Evolutionary conservation across 139 green algal species (phyloP).

Genomic region (Asterochloris erici): DNA sequence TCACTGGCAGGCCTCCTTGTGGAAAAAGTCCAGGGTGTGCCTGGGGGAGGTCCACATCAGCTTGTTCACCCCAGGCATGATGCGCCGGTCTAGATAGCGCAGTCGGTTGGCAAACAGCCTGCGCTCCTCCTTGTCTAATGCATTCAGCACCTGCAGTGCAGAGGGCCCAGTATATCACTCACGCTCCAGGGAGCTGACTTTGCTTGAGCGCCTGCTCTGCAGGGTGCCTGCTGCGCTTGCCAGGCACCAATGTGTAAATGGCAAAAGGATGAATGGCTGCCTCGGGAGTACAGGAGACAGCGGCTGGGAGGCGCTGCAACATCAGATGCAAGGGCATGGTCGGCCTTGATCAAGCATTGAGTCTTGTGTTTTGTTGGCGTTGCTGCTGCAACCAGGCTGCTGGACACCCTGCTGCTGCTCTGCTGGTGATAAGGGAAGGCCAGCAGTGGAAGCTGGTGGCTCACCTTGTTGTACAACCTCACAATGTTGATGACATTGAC

Average conservation of each 20-base stretch:
- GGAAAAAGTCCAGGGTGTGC: slow-evolving; percentile 75
- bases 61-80: slow-evolving; percentile 80
- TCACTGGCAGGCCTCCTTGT: slow-evolving; percentile 51
- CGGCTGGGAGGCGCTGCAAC: too few relatives aligned
- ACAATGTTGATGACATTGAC: slow-evolving; percentile 48
- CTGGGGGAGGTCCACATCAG: slow-evolving; percentile 69
- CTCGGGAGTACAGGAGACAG: too few relatives aligned
- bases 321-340: too few relatives aligned
- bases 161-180: too few relatives aligned
- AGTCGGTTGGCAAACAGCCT: slow-evolving; percentile 82
- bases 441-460: not conserved
- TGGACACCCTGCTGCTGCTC: not conserved
- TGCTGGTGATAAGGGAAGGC: not conserved
- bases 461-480: slow-evolving; percentile 62
- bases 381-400: slow-evolving; percentile 17
- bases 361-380: not conserved
- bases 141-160: slow-evolving; percentile 52
- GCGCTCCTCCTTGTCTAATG: slow-evolving; percentile 71
- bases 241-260: too few relatives aligned
- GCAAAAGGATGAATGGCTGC: too few relatives aligned
- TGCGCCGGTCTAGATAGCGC: slow-evolving; percentile 75
- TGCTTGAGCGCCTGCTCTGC: too few relatives aligned
- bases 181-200: too few relatives aligned
- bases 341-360: not conserved
- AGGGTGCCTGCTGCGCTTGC: too few relatives aligned